Evolutionary conservation across 2,329 filamentous ascomycete genomes (phyloP), one percentile per base, ranked within the genome.

Genomic region (Neofusicoccum parvum): DNA sequence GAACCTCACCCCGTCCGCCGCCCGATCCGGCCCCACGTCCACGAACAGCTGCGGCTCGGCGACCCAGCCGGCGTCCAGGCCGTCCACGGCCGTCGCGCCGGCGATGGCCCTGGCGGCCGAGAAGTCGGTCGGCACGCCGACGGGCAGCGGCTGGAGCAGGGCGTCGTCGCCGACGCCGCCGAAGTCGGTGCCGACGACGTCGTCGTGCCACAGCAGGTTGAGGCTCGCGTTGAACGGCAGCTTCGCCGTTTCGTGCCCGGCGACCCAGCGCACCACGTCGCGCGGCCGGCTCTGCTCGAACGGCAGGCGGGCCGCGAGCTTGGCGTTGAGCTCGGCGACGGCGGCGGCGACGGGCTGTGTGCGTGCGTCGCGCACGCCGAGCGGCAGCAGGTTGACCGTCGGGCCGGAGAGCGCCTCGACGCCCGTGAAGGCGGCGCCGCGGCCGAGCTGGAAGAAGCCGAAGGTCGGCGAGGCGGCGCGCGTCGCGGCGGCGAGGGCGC

Each of bases 371-470:
- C 54, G 62, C 6, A 74, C 66, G 7, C 68, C 68, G 10, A 75
- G 68, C 7, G 75, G 74, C 20, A 70, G 73, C 3, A 76, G 68
- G 51, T 76, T 76, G 15, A 77, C 66, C 62, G 73, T 75, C n/a
- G 75, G 75, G 0, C 71, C 71, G 7, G 70, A 69, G 12, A 74
- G 60, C 3, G 62, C 67, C n/a, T 75, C 71, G 20, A 75, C 68
- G 15, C 69, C 67, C 23, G 23, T 3, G 23, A 23, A 23, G 1
- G 70, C 65, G 1, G 70, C 71, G 7, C 73, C 75, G 51, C 74
- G 71, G n/a, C 73, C 74, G 3, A 70, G 70, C 59, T 76, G 74
- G 67, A 75, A 77, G 15, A 77, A 64, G 9, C 74, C 75, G 53
- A 77, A 72, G 0, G 68, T 69, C 1, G 74, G 74, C 34, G 56